These are phyloP conservation scores for Salvia splendens DNA, from an alignment of 257 asterid species.

Conservation along the genomic window DNA sequence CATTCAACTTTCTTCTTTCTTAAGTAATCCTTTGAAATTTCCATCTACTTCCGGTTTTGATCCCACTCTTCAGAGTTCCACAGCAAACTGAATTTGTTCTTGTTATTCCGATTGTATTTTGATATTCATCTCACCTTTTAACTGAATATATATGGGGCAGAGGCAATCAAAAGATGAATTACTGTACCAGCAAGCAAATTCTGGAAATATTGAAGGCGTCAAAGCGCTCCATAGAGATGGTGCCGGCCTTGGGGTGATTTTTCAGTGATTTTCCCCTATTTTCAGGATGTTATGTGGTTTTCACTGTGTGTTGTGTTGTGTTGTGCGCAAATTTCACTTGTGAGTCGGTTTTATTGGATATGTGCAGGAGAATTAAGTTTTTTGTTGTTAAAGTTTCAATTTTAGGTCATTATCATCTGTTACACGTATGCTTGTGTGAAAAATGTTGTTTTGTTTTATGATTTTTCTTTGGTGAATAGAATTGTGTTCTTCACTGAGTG, in stretches of 20 bases:
- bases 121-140: background rate
- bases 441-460: background rate
- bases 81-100: background rate
- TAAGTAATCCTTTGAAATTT: conserved; percentile 36
- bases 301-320: background rate
- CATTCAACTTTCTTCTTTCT: conserved; percentile 33
- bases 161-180: conserved; percentile 81
- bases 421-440: too few relatives aligned
- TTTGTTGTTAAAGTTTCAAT: background rate
- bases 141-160: conserved; percentile 60
- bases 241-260: conserved; percentile 88
- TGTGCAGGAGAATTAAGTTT: background rate
- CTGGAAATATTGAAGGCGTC: conserved; percentile 73
- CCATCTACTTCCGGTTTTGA: conserved; percentile 24
- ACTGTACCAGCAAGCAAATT: conserved; percentile 74
- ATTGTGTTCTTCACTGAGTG: background rate
- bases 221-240: conserved; percentile 81
- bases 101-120: background rate
- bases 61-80: background rate
- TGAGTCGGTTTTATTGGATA: background rate
- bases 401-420: too few relatives aligned
- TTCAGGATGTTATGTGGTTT: background rate
- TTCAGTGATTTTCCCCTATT: background rate
- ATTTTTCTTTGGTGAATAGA: background rate
- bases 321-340: background rate